Conservation (phyloP, 306 rosid genomes). For the Trifolium repens region DNA sequence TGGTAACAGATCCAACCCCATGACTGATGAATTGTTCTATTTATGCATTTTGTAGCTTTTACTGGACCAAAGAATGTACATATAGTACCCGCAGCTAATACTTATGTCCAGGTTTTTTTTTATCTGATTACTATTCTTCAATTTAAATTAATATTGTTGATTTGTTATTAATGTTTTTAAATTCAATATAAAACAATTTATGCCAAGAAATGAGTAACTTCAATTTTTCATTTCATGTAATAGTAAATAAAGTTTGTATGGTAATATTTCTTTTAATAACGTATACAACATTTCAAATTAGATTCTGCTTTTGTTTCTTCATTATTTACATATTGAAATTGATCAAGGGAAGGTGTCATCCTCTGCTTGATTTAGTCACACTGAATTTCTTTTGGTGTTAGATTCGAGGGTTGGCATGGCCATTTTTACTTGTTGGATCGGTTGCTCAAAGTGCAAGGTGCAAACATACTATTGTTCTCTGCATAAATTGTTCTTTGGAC, state of each 20-base stretch:
- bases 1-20: constrained; percentile 8
- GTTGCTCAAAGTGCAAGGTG: constrained; percentile 89
- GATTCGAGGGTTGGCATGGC: constrained; percentile 90
- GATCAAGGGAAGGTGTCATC: constrained; percentile 12
- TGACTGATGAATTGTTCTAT: constrained; percentile 43
- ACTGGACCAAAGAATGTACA: constrained; percentile 71
- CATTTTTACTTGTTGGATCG: constrained; percentile 72
- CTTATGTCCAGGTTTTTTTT: constrained; percentile 78
- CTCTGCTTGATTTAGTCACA: constrained; percentile 37
- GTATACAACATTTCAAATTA: constrained; percentile 19
- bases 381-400: constrained; percentile 37
- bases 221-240: constrained; percentile 5
- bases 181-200: background rate
- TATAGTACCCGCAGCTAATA: constrained; percentile 80
- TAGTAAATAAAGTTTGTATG: constrained; percentile 20
- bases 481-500: constrained; percentile 7
- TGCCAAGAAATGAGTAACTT: constrained; percentile 15
- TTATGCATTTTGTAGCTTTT: constrained; percentile 66
- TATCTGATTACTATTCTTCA: background rate
- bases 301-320: constrained; percentile 14
- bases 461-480: constrained; percentile 9
- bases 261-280: background rate
- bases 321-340: constrained; percentile 23
- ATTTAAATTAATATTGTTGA: constrained; percentile 13
- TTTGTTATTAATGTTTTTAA: constrained; percentile 1